Evolutionary conservation across 345 rosid species (phyloP).

Genomic region (Moricandia moricandioides): DNA sequence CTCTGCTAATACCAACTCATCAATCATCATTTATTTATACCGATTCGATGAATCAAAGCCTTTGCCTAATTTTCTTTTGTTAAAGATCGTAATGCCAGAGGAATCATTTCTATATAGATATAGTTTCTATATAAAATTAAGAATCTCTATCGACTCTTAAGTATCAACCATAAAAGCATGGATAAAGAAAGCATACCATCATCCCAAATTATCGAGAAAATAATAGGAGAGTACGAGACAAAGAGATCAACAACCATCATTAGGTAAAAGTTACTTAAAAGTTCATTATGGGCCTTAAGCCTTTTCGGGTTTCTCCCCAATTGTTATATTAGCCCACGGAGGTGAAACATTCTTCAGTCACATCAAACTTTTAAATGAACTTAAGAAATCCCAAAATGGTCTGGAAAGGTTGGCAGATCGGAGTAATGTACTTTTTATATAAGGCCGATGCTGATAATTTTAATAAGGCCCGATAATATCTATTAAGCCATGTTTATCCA

Average conservation of each 20-base stretch:
- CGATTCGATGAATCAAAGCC: too few species aligned
- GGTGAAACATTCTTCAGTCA: not conserved
- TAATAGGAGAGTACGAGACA: not conserved
- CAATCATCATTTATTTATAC: not conserved
- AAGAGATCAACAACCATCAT: not conserved
- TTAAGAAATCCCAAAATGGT: not conserved
- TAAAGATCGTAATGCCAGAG: too few species aligned
- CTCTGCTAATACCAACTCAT: not conserved
- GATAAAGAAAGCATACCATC: not conserved
- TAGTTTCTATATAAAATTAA: too few species aligned
- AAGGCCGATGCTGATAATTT: not conserved
- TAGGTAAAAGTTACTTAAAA: not conserved
- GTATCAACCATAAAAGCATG: not conserved
- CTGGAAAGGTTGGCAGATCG: not conserved
- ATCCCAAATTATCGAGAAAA: not conserved
- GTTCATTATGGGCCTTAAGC: constrained; percentile 4
- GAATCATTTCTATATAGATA: too few species aligned
- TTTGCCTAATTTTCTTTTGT: too few species aligned
- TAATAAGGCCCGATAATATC: not conserved
- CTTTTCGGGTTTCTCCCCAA: not conserved
- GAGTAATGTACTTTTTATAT: not conserved
- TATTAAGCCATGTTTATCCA: too few species aligned
- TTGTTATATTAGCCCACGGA: constrained; percentile 1
- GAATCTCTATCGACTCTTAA: not conserved
- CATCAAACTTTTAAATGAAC: not conserved